A percentile compares a stretch with the other conserved stretches of the same genome.
These are phyloP conservation scores for Exophiala bonariae DNA, from an alignment of 2,329 filamentous ascomycete species.

Conservation along the genomic window DNA sequence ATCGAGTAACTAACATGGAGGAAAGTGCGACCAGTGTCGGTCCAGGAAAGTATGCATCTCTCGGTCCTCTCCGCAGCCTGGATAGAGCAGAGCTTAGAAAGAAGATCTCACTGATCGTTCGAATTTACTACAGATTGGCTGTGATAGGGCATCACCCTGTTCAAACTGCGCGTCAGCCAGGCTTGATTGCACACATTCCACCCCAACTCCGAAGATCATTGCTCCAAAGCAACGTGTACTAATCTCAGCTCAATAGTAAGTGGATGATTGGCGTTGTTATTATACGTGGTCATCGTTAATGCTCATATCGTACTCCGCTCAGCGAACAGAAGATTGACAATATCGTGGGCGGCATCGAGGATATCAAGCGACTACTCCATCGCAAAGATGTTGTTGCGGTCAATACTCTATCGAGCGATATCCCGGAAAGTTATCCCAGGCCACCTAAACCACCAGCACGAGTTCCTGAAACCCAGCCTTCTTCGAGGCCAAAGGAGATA, in stretches of 20 bases:
- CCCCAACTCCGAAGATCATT: constrained; percentile 28
- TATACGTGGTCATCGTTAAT: too few relatives aligned
- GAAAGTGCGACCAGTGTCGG: constrained; percentile 36
- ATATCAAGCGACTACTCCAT: constrained; percentile 32
- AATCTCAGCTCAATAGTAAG: constrained; percentile 41
- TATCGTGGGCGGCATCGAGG: constrained; percentile 29
- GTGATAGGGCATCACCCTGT: constrained; percentile 35
- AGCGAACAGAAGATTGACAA: constrained; percentile 42
- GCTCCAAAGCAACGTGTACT: constrained; percentile 36
- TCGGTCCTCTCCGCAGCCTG: not conserved
- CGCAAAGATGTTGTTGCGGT: too few relatives aligned
- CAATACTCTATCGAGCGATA: too few relatives aligned
- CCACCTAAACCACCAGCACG: not conserved
- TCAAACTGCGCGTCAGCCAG: constrained; percentile 37
- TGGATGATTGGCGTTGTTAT: not conserved
- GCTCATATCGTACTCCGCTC: not conserved
- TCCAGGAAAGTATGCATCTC: constrained; percentile 32
- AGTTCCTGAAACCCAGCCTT: constrained; percentile 5
- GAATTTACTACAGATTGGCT: constrained; percentile 34
- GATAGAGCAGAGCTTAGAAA: too few relatives aligned
- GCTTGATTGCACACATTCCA: constrained; percentile 36
- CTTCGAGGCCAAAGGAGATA: not conserved
- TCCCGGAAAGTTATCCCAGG: too few relatives aligned
- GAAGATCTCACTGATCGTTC: too few relatives aligned
- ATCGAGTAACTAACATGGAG: too few relatives aligned